phyloP scores from a whole-genome alignment of 768 basidiomycete genomes.

The Leccinellum luteum region DNA sequence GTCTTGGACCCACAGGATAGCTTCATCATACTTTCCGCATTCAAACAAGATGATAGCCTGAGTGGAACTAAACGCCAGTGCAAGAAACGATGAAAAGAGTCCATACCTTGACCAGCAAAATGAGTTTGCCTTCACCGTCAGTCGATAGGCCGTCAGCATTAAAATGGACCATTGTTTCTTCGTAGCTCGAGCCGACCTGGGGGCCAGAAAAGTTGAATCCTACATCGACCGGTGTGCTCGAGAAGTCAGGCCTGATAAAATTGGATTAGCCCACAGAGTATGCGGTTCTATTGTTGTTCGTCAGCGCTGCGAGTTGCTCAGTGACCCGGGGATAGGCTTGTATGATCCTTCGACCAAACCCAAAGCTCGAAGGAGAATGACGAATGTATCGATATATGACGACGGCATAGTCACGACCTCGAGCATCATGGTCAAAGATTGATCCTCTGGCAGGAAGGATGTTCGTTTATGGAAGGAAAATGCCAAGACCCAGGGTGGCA shows the following conservation, averaged over 20 bases:
- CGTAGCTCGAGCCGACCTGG: too few species aligned
- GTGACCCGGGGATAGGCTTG: conserved; percentile 6
- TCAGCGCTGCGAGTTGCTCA: not conserved
- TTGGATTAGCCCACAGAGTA: not conserved
- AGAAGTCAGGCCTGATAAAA: not conserved
- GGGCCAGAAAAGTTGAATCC: not conserved
- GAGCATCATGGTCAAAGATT: too few species aligned
- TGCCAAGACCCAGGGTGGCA: conserved; percentile 5
- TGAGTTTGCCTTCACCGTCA: too few species aligned
- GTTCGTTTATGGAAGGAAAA: too few species aligned
- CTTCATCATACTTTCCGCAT: too few species aligned
- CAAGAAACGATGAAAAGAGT: too few species aligned
- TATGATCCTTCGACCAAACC: conserved; percentile 10
- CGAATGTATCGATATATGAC: conserved; percentile 4
- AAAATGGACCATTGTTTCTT: not conserved
- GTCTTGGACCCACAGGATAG: too few species aligned
- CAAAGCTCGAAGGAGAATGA: conserved; percentile 6
- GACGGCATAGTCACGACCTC: not conserved
- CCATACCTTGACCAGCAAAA: too few species aligned
- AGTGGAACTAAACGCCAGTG: too few species aligned
- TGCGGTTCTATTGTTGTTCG: not conserved
- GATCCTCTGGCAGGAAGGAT: too few species aligned
- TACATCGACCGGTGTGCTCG: not conserved
- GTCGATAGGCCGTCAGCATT: too few species aligned
- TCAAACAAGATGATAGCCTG: too few species aligned